Evolutionary conservation across 2,329 filamentous ascomycete species (phyloP).

Genomic region (Fusarium chuoi): DNA sequence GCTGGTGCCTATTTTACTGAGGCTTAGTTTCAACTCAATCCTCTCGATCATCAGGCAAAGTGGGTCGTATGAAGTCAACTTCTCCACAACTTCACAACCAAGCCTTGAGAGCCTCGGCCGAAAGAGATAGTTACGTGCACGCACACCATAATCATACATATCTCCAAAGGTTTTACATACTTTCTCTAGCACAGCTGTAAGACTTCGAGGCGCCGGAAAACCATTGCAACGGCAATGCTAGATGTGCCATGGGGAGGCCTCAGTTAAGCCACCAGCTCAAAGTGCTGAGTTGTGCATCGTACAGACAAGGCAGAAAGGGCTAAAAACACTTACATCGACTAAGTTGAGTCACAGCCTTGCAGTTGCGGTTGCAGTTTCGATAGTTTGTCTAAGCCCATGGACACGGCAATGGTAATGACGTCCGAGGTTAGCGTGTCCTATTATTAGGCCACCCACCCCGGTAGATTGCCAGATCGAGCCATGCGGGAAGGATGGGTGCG

Average conservation of each 20-base stretch:
- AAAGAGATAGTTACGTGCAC: not conserved
- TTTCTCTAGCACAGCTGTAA: not conserved
- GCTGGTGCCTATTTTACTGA: not conserved
- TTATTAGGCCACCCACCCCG: conserved; percentile 32
- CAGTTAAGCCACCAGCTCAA: conserved; percentile 14
- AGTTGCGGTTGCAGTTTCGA: conserved; percentile 24
- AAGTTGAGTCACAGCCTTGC: conserved; percentile 34
- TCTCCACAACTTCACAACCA: conserved; percentile 2
- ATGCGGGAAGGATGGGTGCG: conserved; percentile 16
- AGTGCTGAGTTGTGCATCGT: conserved; percentile 4
- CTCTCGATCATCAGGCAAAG: conserved; percentile 18
- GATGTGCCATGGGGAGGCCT: conserved; percentile 33
- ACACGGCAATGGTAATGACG: conserved; percentile 4
- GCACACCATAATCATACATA: not conserved
- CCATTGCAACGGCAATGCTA: not conserved
- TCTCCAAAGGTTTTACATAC: not conserved
- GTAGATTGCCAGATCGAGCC: conserved; percentile 27
- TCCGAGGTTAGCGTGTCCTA: conserved; percentile 25
- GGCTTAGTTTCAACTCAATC: conserved; percentile 7
- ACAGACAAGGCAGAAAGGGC: conserved; percentile 37
- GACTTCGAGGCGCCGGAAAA: not conserved
- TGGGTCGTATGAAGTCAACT: conserved; percentile 16
- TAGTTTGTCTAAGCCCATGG: conserved; percentile 19
- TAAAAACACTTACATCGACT: conserved; percentile 10
- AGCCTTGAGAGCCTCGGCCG: not conserved